Conservation (phyloP, 169 alveolate species). For the Babesia gibsoni region DNA sequence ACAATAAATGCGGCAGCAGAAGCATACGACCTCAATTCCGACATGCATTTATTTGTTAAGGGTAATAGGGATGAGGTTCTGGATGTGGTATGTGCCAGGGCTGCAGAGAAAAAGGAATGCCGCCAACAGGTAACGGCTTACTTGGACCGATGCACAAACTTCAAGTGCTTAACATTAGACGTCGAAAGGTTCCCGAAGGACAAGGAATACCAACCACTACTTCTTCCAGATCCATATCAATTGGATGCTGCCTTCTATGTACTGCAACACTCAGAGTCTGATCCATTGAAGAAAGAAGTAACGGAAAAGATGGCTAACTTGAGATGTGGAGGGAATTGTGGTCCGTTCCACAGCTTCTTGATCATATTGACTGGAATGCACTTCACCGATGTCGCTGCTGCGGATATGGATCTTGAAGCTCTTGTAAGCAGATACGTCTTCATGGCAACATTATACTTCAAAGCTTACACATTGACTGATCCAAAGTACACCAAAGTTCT, state of each 20-base stretch:
- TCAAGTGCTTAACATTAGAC: conserved; percentile 37
- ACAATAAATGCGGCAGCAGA: too few species aligned
- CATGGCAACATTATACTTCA: conserved; percentile 43
- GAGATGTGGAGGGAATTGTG: conserved; percentile 1
- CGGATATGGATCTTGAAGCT: conserved; percentile 11
- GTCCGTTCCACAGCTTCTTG: conserved; percentile 16
- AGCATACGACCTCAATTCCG: background rate
- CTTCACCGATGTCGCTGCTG: background rate
- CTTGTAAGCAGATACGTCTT: conserved; percentile 25
- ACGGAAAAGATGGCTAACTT: too few species aligned
- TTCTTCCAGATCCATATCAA: conserved; percentile 46
- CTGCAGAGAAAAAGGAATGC: conserved; percentile 11
- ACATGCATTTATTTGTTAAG: background rate
- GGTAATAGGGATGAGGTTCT: background rate
- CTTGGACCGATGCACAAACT: conserved; percentile 30
- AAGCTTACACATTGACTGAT: too few species aligned
- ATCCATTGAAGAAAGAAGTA: too few species aligned
- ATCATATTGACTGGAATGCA: background rate
- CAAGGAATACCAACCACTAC: background rate
- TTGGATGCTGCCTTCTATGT: conserved; percentile 32
- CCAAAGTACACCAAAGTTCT: too few species aligned
- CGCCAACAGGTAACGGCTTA: background rate
- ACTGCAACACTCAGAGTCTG: conserved; percentile 26
- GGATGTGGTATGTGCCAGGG: conserved; percentile 1
- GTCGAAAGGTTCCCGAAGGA: background rate